phyloP scores from a whole-genome alignment of 352 stramenopile genomes.

The Phytopythium delawarense region DNA sequence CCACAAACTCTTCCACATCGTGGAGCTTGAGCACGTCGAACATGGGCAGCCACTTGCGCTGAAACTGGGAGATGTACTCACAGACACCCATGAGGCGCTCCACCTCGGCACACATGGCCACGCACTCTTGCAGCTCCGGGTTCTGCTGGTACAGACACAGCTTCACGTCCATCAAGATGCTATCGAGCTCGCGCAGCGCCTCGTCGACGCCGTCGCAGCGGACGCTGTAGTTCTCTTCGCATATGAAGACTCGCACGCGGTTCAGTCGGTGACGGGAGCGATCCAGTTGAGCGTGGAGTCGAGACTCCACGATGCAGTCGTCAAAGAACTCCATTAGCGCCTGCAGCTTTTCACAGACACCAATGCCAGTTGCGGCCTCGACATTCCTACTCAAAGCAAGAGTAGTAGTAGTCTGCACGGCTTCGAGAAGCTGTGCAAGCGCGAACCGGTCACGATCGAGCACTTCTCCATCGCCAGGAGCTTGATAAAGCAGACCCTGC shows the following conservation, averaged over 20 bases:
- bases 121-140: constrained; percentile 27
- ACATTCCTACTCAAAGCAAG: background rate
- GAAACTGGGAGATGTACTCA: constrained; percentile 32
- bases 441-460: background rate
- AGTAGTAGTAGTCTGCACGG: background rate
- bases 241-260: constrained; percentile 24
- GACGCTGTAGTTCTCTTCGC: constrained; percentile 38
- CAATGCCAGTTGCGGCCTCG: background rate
- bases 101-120: constrained; percentile 27
- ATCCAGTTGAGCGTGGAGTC: constrained; percentile 32
- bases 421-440: background rate
- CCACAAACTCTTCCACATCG: constrained; percentile 60
- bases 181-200: constrained; percentile 27
- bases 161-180: constrained; percentile 28
- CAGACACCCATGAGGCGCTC: constrained; percentile 29
- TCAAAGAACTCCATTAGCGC: constrained; percentile 30
- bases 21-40: constrained; percentile 50
- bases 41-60: constrained; percentile 35
- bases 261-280: constrained; percentile 24
- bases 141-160: constrained; percentile 40
- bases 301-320: constrained; percentile 50
- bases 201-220: constrained; percentile 26
- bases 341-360: background rate
- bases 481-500: background rate
- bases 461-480: background rate